Base-by-base conservation (phyloP, 305 asterid species). In the Withania somnifera region DNA sequence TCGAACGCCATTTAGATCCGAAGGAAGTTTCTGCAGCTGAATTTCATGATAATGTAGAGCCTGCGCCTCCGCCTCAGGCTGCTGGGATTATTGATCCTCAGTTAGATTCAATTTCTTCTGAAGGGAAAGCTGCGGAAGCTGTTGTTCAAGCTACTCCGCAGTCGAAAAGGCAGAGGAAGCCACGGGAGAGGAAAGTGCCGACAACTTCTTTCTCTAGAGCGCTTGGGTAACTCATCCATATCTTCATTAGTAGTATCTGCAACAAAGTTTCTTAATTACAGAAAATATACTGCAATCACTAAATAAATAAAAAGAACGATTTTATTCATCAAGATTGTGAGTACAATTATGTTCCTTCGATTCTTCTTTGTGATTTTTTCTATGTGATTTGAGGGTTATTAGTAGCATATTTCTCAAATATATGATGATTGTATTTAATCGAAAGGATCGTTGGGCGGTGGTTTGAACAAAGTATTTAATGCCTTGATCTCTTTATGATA, bases 161-260 rank as follows among this genome's bases (percentile, higher is more conserved):
- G 7, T 32, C 45, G 64, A 82, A 63, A 84, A 89, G 85, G 75
- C 89, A 58, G 82, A 90, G 97, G 90, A 95, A 86, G 89, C 97
- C 89, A 19, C 88, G 97, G 88, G 97, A 95, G 90, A 90, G 97
- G 91, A 91, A 91, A 88, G 99, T 95, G 79, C 99, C 99, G 58
- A 88, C 98, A 32, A 90, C 94, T 57, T 89, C 99, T 81, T 93
- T 95, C 86, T 92, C 99, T 82, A 91, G 98, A 89, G 98, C 97
- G 28, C 81, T 92, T 24, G 99, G 99, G 98, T 92, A 52, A 73
- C 84, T 36, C 32, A 51, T 47, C n/a, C 63, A 32, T 7, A 13
- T 1, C 17, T 53, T 20, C 66, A 24, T 58, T 58, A 24, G 66
- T 58, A n/a, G n/a, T 36, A 5, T 36, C 6, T 36, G 40, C 40